A percentile compares a stretch with the other conserved stretches of the same genome.
phyloP scores from a whole-genome alignment of 2,329 filamentous ascomycete genomes.

The Ascochyta fabae region DNA sequence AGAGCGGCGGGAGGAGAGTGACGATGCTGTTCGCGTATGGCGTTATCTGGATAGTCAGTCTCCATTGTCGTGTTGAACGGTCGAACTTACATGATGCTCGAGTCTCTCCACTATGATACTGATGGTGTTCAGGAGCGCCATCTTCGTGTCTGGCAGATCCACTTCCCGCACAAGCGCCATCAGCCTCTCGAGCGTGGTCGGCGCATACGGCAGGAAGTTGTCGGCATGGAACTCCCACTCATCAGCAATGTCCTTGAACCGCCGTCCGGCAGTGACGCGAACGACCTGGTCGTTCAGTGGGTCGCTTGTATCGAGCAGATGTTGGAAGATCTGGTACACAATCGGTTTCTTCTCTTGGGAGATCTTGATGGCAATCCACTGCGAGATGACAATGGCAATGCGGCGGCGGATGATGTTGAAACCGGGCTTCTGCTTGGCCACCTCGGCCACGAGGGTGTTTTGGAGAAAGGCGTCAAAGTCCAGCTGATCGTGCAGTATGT shows the following conservation, averaged over 20 bases:
- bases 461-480: conserved; percentile 84
- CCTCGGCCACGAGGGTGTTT: conserved; percentile 77
- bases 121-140: conserved; percentile 87
- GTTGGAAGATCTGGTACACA: conserved; percentile 87
- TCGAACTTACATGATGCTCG: conserved; percentile 68
- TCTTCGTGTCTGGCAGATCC: conserved; percentile 84
- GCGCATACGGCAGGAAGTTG: conserved; percentile 77
- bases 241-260: conserved; percentile 80
- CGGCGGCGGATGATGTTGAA: conserved; percentile 86
- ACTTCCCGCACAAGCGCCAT: conserved; percentile 81
- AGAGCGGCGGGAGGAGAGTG: conserved; percentile 77
- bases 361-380: conserved; percentile 86
- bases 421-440: conserved; percentile 69
- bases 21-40: conserved; percentile 82
- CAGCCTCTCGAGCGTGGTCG: conserved; percentile 73
- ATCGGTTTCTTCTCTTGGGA: conserved; percentile 70
- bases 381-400: conserved; percentile 84
- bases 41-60: conserved; percentile 54
- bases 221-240: conserved; percentile 82
- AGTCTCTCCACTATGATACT: conserved; percentile 80
- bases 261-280: conserved; percentile 85
- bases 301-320: conserved; percentile 80
- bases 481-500: conserved; percentile 74
- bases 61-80: accelerated
- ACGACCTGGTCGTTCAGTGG: conserved; percentile 88